Evolutionary conservation across 306 rosid genomes (phyloP).

Genomic region (Clitoria ternatea): DNA sequence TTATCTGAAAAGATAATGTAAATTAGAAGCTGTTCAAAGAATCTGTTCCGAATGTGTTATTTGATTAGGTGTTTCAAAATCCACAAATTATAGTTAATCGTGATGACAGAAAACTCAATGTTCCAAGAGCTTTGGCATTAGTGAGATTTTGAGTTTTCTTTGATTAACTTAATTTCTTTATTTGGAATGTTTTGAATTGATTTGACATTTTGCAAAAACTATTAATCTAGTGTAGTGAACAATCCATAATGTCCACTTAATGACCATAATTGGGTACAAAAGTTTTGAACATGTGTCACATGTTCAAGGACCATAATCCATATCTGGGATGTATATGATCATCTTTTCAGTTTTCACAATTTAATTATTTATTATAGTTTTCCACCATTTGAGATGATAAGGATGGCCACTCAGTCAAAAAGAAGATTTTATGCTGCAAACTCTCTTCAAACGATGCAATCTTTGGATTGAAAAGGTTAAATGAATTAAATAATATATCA

Average conservation of each 20-base stretch:
- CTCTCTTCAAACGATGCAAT: neutral
- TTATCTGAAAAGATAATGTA: neutral
- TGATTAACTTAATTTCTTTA: neutral
- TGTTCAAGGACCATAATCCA: neutral
- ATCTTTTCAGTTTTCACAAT: neutral
- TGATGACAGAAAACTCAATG: neutral
- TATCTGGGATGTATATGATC: no score
- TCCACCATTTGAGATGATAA: neutral
- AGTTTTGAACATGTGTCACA: slow-evolving; percentile 8
- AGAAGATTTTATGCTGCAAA: neutral
- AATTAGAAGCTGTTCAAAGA: slow-evolving; percentile 14
- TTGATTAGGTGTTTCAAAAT: neutral
- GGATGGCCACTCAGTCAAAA: neutral
- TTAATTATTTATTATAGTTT: neutral
- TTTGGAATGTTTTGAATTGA: slow-evolving; percentile 17
- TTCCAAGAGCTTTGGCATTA: neutral
- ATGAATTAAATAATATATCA: neutral
- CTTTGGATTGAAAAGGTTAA: neutral
- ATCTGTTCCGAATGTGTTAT: neutral
- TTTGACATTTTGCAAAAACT: neutral
- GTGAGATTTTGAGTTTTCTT: neutral
- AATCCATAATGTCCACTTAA: slow-evolving; percentile 23
- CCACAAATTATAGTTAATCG: neutral
- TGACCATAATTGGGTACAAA: neutral
- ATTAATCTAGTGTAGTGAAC: slow-evolving; percentile 11